Evolutionary conservation across 2,329 filamentous ascomycete genomes (phyloP).

Genomic region (Ceratocystis huliohia): DNA sequence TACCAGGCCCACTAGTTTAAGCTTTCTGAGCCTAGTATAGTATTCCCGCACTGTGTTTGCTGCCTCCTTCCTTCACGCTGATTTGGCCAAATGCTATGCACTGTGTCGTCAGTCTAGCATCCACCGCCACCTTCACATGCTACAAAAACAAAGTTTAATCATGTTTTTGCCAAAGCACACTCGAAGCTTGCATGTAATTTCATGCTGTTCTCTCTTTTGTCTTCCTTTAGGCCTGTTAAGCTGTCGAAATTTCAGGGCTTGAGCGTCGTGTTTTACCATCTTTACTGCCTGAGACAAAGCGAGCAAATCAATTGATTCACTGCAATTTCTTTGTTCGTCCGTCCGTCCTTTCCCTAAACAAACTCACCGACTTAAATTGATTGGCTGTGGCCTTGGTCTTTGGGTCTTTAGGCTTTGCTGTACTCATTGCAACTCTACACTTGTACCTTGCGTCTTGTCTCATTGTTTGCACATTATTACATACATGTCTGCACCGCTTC

Average conservation of each 20-base stretch:
- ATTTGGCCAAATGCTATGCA: background rate
- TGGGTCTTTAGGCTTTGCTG: no score
- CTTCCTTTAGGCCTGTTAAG: background rate
- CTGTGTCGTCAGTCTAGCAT: slow-evolving; percentile 7
- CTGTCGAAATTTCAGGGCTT: background rate
- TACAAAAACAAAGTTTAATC: background rate
- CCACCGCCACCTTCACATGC: slow-evolving; percentile 5
- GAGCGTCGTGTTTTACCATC: background rate
- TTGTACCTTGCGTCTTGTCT: no score
- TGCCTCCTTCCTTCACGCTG: background rate
- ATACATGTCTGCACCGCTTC: no score
- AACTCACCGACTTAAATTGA: background rate
- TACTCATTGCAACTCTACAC: no score
- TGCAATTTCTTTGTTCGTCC: background rate
- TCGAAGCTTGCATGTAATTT: background rate
- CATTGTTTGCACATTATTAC: no score
- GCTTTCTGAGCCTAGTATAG: no score
- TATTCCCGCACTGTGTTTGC: background rate
- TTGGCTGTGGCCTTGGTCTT: no score
- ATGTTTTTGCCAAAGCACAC: background rate
- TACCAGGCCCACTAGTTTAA: no score
- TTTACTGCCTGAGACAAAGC: slow-evolving; percentile 1
- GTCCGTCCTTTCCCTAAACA: background rate
- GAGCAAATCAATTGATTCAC: background rate
- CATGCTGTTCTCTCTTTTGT: background rate